Evolutionary conservation across 192 early-diverging fungal genomes (phyloP).

Genomic region (Chytriomyces sp.): DNA sequence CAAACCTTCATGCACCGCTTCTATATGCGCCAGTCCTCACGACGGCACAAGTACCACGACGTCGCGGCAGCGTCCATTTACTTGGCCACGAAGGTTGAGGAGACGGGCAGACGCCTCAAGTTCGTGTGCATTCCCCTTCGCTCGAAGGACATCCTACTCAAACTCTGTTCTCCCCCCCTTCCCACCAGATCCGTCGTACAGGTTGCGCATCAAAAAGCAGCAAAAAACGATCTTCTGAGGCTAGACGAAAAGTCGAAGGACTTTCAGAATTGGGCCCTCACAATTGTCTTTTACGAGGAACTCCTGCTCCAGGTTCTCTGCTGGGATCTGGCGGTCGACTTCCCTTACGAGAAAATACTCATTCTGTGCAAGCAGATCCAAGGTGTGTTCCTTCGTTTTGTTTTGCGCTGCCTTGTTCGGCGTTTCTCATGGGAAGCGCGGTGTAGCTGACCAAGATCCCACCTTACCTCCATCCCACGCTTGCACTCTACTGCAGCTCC

Average conservation of each 20-base stretch:
- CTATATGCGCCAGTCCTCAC: conserved; percentile 43
- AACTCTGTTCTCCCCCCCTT: neutral
- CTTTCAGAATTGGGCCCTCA: conserved; percentile 31
- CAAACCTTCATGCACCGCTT: conserved; percentile 44
- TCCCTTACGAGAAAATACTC: conserved; percentile 32
- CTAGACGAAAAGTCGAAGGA: conserved; percentile 25
- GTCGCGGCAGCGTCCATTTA: conserved; percentile 29
- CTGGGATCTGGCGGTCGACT: conserved; percentile 33
- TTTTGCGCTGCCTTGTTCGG: neutral
- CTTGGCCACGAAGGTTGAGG: conserved; percentile 37
- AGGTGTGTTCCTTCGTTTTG: neutral
- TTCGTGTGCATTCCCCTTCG: neutral
- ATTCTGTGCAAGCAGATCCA: neutral
- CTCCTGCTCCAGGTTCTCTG: conserved; percentile 28
- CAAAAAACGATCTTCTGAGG: conserved; percentile 12
- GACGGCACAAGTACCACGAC: conserved; percentile 34
- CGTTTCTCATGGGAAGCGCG: neutral
- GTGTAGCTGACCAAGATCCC: neutral
- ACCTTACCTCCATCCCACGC: neutral
- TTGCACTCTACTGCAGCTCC: neutral
- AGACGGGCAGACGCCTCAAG: conserved; percentile 14
- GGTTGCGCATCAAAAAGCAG: conserved; percentile 12
- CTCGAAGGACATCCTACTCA: neutral
- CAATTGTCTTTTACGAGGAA: conserved; percentile 40
- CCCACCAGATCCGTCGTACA: neutral